Conservation (phyloP, 75 land plant genomes). For the Picea glauca region DNA sequence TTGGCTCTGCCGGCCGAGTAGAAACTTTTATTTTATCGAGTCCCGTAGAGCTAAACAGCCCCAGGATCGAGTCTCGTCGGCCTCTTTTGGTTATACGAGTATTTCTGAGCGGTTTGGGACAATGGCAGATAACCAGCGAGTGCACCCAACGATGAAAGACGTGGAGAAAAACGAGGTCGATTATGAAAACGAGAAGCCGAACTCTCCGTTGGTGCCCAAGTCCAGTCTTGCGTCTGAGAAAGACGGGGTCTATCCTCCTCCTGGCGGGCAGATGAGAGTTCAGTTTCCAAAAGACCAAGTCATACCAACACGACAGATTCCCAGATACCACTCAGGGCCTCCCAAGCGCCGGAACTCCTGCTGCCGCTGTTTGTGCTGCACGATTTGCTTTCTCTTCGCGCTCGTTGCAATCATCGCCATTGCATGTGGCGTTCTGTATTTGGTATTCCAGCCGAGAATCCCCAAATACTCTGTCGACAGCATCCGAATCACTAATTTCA, state of each 20-base stretch:
- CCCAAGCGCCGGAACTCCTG: slow-evolving; percentile 30
- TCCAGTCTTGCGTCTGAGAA: slow-evolving; percentile 14
- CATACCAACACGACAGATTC: background rate
- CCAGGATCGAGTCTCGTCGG: background rate
- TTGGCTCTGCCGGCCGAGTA: too few species aligned
- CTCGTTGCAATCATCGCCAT: slow-evolving; percentile 17
- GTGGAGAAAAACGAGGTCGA: slow-evolving; percentile 4
- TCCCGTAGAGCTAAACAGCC: too few species aligned
- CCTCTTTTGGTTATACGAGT: background rate
- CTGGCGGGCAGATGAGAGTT: too few species aligned
- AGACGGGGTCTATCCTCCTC: background rate
- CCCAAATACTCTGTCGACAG: slow-evolving; percentile 59
- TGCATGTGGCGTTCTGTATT: slow-evolving; percentile 30
- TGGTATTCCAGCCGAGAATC: slow-evolving; percentile 41
- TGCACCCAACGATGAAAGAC: slow-evolving; percentile 15
- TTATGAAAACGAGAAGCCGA: background rate
- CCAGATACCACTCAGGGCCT: slow-evolving; percentile 22
- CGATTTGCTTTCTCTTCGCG: slow-evolving; percentile 27
- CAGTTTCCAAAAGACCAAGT: background rate
- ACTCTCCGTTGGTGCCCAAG: slow-evolving; percentile 19
- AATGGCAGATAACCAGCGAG: slow-evolving; percentile 23
- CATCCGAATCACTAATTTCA: slow-evolving; percentile 27
- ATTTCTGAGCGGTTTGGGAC: background rate
- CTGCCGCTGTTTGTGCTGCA: slow-evolving; percentile 45
- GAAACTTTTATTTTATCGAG: too few species aligned